Conservation (phyloP, 1,284 basidiomycete genomes). For the Sutorius eximius region DNA sequence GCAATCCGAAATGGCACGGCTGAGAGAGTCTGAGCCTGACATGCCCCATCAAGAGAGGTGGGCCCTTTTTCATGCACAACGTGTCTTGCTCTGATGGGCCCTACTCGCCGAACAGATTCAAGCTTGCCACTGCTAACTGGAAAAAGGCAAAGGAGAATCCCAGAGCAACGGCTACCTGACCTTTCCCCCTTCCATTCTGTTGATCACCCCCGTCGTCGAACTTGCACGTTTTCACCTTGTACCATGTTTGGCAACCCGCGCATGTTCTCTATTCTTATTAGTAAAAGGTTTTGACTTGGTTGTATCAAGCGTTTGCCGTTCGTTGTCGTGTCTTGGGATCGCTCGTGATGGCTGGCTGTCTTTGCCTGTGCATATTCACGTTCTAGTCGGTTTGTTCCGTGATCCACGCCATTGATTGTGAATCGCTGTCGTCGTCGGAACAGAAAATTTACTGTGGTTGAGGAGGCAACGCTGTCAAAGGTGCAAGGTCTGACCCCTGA, state of each 20-base stretch:
- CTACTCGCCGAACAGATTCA: slow-evolving; percentile 52
- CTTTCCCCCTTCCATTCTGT: slow-evolving; percentile 1
- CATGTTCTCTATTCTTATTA: slow-evolving; percentile 34
- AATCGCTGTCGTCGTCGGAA: not conserved
- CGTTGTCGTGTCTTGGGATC: slow-evolving; percentile 5
- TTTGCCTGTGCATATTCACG: slow-evolving; percentile 10
- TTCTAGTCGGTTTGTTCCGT: slow-evolving; percentile 14
- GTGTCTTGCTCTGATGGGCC: slow-evolving; percentile 6
- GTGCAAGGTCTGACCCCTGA: slow-evolving; percentile 22
- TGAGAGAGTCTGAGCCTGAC: slow-evolving; percentile 70
- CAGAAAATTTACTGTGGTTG: not conserved
- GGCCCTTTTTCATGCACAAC: slow-evolving; percentile 20
- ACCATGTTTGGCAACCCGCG: slow-evolving; percentile 19
- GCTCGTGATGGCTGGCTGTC: slow-evolving; percentile 6
- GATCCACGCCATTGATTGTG: not conserved
- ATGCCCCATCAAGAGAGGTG: slow-evolving; percentile 72
- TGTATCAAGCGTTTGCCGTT: slow-evolving; percentile 18
- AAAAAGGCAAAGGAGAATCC: slow-evolving; percentile 71
- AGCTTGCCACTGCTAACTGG: slow-evolving; percentile 73
- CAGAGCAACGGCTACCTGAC: slow-evolving; percentile 37
- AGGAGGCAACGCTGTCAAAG: not conserved
- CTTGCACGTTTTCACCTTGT: slow-evolving; percentile 6
- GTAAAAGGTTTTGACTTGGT: slow-evolving; percentile 27
- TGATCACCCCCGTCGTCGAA: slow-evolving; percentile 8
- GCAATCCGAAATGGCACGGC: slow-evolving; percentile 72